Conservation (phyloP, 2,329 filamentous ascomycete species). For the Cladophialophora exuberans region DNA sequence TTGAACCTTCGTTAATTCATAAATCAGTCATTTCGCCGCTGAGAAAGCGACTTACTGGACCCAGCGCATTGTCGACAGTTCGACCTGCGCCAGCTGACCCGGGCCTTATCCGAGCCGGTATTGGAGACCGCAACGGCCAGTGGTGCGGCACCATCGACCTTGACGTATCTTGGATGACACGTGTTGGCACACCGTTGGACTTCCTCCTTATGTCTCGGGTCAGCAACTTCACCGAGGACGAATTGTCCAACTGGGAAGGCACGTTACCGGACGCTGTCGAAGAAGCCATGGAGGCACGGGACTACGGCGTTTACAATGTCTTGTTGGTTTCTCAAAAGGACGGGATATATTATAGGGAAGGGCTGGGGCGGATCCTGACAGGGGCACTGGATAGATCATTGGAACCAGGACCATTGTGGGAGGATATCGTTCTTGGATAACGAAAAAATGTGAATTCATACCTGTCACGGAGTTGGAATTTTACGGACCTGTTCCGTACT, state of each 20-base stretch:
- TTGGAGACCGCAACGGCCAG: conserved; percentile 29
- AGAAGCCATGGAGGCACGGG: conserved; percentile 22
- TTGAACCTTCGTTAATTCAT: conserved; percentile 27
- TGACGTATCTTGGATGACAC: conserved; percentile 25
- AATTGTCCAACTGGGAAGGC: conserved; percentile 31
- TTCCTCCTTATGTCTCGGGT: conserved; percentile 34
- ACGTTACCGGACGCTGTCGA: conserved; percentile 30
- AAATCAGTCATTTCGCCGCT: conserved; percentile 33
- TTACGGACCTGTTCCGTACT: no score
- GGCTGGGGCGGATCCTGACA: conserved; percentile 31
- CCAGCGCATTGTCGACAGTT: conserved; percentile 33
- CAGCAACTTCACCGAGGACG: conserved; percentile 31
- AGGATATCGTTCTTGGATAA: conserved; percentile 33
- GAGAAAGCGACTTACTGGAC: conserved; percentile 34
- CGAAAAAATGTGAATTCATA: neutral
- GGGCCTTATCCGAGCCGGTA: conserved; percentile 32
- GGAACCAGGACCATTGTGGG: conserved; percentile 31
- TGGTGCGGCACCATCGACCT: conserved; percentile 35
- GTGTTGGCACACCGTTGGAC: conserved; percentile 25
- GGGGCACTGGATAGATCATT: conserved; percentile 25
- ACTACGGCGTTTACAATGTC: conserved; percentile 34
- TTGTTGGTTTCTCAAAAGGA: conserved; percentile 30
- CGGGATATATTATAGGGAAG: conserved; percentile 32
- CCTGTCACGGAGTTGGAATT: neutral
- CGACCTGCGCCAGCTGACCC: conserved; percentile 33